A percentile compares a stretch with the other conserved stretches of the same genome.
These are phyloP conservation scores for Yarrowia sp. DNA, from an alignment of 805 yeast species.

Conservation along the genomic window DNA sequence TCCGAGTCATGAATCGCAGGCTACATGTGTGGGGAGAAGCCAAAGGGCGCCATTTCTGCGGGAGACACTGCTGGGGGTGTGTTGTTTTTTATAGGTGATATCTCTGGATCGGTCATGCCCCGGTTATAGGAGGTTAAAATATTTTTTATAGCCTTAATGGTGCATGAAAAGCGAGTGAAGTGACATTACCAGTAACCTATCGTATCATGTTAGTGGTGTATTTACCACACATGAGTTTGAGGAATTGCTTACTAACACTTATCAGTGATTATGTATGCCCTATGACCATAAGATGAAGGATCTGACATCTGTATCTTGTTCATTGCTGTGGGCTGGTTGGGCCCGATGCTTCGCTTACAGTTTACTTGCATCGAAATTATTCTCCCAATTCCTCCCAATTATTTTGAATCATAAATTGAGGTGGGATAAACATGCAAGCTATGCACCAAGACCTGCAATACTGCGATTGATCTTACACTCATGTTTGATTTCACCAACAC, in stretches of 20 bases:
- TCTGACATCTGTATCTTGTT: not conserved
- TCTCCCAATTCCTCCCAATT: not conserved
- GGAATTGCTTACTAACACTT: not conserved
- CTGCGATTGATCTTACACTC: not conserved
- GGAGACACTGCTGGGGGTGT: too few species aligned
- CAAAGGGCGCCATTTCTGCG: not conserved
- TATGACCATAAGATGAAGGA: too few species aligned
- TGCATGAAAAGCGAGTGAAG: too few species aligned
- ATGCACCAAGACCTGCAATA: not conserved
- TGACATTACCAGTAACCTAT: too few species aligned
- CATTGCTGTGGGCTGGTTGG: not conserved
- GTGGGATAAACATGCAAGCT: not conserved
- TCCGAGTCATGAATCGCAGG: slow-evolving; percentile 20
- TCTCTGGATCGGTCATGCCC: too few species aligned
- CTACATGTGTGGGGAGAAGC: not conserved
- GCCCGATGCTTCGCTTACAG: not conserved
- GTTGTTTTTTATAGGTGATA: not conserved
- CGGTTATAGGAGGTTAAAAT: not conserved
- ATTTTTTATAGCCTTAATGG: not conserved
- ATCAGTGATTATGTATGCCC: too few species aligned
- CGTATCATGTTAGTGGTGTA: too few species aligned
- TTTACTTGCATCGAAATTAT: not conserved
- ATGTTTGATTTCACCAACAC: slow-evolving; percentile 27
- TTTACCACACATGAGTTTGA: too few species aligned
- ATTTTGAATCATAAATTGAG: not conserved